These are phyloP conservation scores for Rubia balearica DNA, from an alignment of 305 asterid genomes.

Conservation along the genomic window DNA sequence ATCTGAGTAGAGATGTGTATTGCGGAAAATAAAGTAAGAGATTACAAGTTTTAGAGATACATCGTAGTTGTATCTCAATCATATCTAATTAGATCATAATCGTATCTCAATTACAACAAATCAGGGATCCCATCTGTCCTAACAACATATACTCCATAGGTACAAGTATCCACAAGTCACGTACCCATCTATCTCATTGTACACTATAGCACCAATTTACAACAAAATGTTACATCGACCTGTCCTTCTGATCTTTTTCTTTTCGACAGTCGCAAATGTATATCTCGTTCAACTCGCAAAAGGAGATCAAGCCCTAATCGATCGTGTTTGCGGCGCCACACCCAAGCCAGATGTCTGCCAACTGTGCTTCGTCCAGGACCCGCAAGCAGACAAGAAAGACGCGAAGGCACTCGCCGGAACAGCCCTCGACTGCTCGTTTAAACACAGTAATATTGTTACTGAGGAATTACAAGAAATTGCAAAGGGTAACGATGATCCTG, in stretches of 20 bases:
- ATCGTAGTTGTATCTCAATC: too few species aligned
- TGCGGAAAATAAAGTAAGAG: too few species aligned
- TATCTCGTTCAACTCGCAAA: background rate
- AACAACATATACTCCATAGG: too few species aligned
- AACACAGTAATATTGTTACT: background rate
- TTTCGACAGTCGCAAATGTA: background rate
- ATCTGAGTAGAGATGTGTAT: too few species aligned
- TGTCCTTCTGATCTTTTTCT: background rate
- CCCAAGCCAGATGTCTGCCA: background rate
- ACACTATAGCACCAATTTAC: too few species aligned
- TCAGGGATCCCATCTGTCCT: too few species aligned
- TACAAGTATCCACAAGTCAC: too few species aligned
- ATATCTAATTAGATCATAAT: too few species aligned
- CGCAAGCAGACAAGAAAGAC: background rate
- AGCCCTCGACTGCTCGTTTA: background rate
- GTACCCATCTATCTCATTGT: too few species aligned
- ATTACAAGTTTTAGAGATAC: too few species aligned
- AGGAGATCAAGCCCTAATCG: background rate
- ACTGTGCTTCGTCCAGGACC: background rate
- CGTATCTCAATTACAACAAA: too few species aligned
- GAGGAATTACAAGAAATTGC: background rate
- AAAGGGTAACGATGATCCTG: background rate
- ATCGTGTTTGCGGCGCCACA: background rate
- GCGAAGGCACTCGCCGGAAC: background rate
- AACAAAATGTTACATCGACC: background rate